Evolutionary conservation across 371 early-diverging fungal species (phyloP), one percentile per base, ranked within the genome.

Genomic region (Coemansia sp.): DNA sequence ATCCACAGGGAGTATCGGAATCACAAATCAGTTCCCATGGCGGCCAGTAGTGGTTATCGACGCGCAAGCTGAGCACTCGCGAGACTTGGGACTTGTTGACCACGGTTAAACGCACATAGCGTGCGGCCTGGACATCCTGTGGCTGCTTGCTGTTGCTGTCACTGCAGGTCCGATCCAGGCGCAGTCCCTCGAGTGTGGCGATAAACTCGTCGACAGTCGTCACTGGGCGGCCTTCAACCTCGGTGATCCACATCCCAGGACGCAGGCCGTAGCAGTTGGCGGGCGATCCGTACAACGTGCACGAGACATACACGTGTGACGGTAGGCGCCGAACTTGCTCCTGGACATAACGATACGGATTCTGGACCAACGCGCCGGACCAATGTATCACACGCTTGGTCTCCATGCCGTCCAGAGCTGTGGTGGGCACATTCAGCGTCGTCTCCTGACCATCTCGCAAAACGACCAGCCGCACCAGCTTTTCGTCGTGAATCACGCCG

Each of bases 361-460:
- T 77, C 63, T 91, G 90, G 13, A 93, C 81, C 35, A 92, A 68
- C 0, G 93, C 93, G n/a, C 95, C 95, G 9, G 87, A 87, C 95
- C 95, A 95, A 9, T 87, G 80, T 20, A 94, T 78, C 8, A 92
- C 67, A 16, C 75, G 82, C 9, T 84, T 80, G 13, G 90, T 84
- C 7, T 85, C 86, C 30, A 90, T 85, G 1, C 63, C 65, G 26
- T 59, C 68, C 30, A 72, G 76, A 14, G 76, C 10, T 0, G 86
- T 66, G 9, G 69, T 74, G 40, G 84, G 74, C 48, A 82, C 83
- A 47, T 11, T 88, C 48, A 32, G 68, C 42, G 51, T 83, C 0
- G 59, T 76, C 82, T 54, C 79, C 48, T 71, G 59, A 41, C 86
- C 84, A 45, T 89, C 84, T 14, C 90, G 86, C 43, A 89, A 65